Base-by-base conservation (phyloP, 805 yeast genomes). In the Teunomyces kruisii region DNA sequence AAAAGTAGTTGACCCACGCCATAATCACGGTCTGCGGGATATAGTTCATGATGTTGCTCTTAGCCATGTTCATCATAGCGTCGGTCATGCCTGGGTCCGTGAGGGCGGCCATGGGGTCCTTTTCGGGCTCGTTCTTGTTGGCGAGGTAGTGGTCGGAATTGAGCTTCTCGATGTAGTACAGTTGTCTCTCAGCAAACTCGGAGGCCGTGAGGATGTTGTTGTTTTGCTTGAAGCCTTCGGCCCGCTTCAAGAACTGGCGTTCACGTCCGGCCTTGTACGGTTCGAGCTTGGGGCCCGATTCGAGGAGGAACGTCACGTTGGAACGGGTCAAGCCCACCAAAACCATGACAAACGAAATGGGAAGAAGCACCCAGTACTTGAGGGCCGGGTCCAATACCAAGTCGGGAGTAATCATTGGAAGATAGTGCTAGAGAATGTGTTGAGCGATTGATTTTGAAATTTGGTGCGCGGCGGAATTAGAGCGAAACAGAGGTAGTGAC, bases 1-100 rank as follows among this genome's bases (percentile, higher is more conserved):
- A 94, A 68, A 92, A 91, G 57, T 83, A 87, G 58, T 88, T 88
- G 49, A 92, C 92, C 96, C 97, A 94, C 58, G 90, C 89, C 97
- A 94, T 91, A 52, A 91, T 86, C 32, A 91, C 64, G 0, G 97
- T 88, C 68, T 94, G 98, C 1, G 98, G 97, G 14, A 90, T 79
- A 61, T 84, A 88, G 65, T 82, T 88, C 59, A 91, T 84, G 51
- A 89, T 69, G 59, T 89, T 91, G 7, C 85, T 84, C 60, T 89
- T 89, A 47, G 90, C 78, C 84, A 88, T 83, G 39, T 75, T 77
- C 73, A 84, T 74, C 75, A 94, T 68, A 16, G 83, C 80, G 45
- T 90, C 96, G 49, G 84, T 76, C 22, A 84, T 74, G 39, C 74
- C 72, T 3, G 95, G 84, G 55, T 88, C 96, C 1, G 80, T 65